Evolutionary conservation across 1,284 basidiomycete species (phyloP).

Genomic region (Microbotryomycetes sp.): DNA sequence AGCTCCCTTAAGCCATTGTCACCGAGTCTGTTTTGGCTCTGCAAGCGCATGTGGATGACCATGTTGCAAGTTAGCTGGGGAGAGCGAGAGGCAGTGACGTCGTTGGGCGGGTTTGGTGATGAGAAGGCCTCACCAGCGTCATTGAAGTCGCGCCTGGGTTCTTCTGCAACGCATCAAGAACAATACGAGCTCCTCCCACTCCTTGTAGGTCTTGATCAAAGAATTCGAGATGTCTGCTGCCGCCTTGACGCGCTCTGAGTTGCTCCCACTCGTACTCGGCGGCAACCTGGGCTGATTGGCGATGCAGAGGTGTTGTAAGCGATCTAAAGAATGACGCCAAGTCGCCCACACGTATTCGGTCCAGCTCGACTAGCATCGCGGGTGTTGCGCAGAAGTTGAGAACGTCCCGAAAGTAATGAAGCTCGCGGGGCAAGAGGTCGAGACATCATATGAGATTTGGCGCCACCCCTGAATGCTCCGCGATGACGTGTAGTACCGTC

Average conservation of each 20-base stretch:
- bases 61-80: background rate
- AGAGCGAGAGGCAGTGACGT: background rate
- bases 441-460: no score
- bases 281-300: background rate
- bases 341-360: background rate
- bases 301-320: constrained; percentile 9
- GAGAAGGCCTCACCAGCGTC: constrained; percentile 3
- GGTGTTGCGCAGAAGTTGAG: no score
- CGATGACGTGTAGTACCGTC: no score
- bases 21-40: constrained; percentile 17
- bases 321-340: constrained; percentile 23
- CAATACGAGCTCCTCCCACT: constrained; percentile 9
- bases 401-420: no score
- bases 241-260: constrained; percentile 15
- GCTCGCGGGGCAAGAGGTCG: no score
- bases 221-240: constrained; percentile 25
- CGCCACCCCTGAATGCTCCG: no score
- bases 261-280: constrained; percentile 21
- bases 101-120: background rate
- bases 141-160: constrained; percentile 17
- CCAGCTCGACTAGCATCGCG: background rate
- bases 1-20: constrained; percentile 26
- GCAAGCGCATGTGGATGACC: no score
- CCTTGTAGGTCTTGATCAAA: constrained; percentile 18
- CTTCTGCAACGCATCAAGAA: constrained; percentile 16